Conservation (phyloP, 805 yeast species). For the Metschnikowia reukaufii region DNA sequence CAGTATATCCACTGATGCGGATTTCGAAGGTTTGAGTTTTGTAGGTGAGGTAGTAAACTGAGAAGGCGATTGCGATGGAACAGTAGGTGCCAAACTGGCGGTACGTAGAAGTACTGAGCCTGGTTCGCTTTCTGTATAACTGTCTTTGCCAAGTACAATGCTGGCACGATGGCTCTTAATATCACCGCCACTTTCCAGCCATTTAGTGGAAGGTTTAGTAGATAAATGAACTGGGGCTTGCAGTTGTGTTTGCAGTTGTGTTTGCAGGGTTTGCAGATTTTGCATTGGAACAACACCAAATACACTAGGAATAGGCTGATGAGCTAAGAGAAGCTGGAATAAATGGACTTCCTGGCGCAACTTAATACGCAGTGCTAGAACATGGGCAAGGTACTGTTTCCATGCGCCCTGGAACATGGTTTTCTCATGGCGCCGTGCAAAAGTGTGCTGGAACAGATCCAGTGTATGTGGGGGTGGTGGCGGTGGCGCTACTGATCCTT, state of each 20-base stretch:
- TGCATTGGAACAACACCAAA: no score
- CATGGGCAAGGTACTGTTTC: conserved; percentile 36
- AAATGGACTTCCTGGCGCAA: conserved; percentile 41
- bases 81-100: conserved; percentile 3
- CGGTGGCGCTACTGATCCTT: conserved; percentile 10
- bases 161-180: conserved; percentile 13
- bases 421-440: background rate
- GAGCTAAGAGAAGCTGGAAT: conserved; percentile 28
- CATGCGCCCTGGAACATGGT: conserved; percentile 22
- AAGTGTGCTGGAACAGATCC: conserved; percentile 2
- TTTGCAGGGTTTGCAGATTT: no score
- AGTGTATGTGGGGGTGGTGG: conserved; percentile 18
- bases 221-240: no score
- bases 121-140: conserved; percentile 4
- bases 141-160: conserved; percentile 6
- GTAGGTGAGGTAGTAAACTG: no score
- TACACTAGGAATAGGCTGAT: conserved; percentile 18
- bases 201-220: conserved; percentile 4
- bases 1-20: no score
- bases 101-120: conserved; percentile 2
- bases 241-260: no score
- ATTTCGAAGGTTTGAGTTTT: no score
- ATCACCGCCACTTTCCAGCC: conserved; percentile 11
- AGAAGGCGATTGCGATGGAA: conserved; percentile 3
- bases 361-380: conserved; percentile 38